Evolutionary conservation across 1,284 basidiomycete species (phyloP).

Genomic region (Ceratobasidium sp.): DNA sequence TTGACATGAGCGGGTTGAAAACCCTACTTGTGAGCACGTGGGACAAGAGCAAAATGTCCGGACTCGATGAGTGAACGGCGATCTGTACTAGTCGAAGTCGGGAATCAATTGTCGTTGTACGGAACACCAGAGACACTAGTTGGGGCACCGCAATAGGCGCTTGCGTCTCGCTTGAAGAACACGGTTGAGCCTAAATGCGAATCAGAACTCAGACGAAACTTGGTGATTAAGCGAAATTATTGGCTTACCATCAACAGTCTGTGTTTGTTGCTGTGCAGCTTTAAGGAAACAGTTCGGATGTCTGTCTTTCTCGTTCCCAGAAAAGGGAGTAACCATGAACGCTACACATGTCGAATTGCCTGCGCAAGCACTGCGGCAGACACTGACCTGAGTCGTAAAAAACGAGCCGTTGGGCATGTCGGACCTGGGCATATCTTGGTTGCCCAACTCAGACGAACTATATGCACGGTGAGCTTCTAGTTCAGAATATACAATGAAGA

Average conservation of each 20-base stretch:
- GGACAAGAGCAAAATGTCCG: background rate
- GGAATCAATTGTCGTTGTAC: conserved; percentile 1
- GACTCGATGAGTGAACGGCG: background rate
- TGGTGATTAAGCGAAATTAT: background rate
- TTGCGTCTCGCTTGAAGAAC: background rate
- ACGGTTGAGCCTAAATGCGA: background rate
- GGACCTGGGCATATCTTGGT: conserved; percentile 18
- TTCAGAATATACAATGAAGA: background rate
- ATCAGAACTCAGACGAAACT: background rate
- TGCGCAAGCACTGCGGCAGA: conserved; percentile 14
- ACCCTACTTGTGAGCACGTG: background rate
- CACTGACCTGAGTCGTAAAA: conserved; percentile 7
- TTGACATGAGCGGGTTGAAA: background rate
- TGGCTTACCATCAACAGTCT: background rate
- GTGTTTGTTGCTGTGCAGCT: background rate
- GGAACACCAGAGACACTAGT: background rate
- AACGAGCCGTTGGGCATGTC: conserved; percentile 18
- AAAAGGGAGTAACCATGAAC: background rate
- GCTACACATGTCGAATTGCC: conserved; percentile 1
- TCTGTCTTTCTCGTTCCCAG: conserved; percentile 10
- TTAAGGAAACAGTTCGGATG: conserved; percentile 4
- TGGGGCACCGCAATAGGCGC: background rate
- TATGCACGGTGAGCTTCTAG: too few species aligned
- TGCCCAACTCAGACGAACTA: conserved; percentile 8
- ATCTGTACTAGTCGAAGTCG: background rate